Conservation (phyloP, 2,329 filamentous ascomycete species). For the Penicillium digitatum region DNA sequence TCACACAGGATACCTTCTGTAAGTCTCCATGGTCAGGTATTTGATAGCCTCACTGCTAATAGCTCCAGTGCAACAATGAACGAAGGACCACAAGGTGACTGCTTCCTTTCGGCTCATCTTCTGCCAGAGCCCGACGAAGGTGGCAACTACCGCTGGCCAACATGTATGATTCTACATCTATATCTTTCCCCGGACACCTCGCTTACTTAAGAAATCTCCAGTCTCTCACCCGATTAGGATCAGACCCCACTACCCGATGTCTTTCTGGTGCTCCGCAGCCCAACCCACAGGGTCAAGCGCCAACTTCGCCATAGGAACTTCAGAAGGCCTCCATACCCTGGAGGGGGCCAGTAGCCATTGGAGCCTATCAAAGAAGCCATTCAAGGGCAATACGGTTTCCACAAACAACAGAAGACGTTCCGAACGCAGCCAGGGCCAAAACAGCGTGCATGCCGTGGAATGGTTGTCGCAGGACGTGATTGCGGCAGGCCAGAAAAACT, state of each 20-base stretch:
- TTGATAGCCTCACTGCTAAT: slow-evolving; percentile 14
- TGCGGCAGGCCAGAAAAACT: slow-evolving; percentile 35
- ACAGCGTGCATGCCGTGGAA: slow-evolving; percentile 35
- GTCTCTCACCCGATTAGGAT: slow-evolving; percentile 30
- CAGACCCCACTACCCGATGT: slow-evolving; percentile 19
- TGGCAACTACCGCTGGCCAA: slow-evolving; percentile 33
- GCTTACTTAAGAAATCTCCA: neutral
- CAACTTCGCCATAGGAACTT: slow-evolving; percentile 39
- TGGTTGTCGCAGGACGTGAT: slow-evolving; percentile 39
- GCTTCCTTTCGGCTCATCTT: slow-evolving; percentile 30
- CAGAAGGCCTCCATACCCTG: slow-evolving; percentile 35
- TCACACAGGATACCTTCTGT: slow-evolving; percentile 36
- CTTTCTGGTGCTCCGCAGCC: slow-evolving; percentile 38
- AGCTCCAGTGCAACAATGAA: slow-evolving; percentile 35
- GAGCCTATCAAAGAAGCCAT: slow-evolving; percentile 27
- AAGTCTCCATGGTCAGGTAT: slow-evolving; percentile 4
- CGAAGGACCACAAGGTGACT: slow-evolving; percentile 32
- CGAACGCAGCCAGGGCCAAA: neutral
- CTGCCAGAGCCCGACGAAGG: slow-evolving; percentile 32
- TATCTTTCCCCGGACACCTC: neutral
- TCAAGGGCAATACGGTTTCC: neutral
- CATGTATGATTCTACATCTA: slow-evolving; percentile 20
- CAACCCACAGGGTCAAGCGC: slow-evolving; percentile 30
- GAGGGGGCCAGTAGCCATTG: slow-evolving; percentile 29
- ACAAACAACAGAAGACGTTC: neutral